Base-by-base conservation (phyloP, 2,329 filamentous ascomycete species). In the Trichoderma atroviride region DNA sequence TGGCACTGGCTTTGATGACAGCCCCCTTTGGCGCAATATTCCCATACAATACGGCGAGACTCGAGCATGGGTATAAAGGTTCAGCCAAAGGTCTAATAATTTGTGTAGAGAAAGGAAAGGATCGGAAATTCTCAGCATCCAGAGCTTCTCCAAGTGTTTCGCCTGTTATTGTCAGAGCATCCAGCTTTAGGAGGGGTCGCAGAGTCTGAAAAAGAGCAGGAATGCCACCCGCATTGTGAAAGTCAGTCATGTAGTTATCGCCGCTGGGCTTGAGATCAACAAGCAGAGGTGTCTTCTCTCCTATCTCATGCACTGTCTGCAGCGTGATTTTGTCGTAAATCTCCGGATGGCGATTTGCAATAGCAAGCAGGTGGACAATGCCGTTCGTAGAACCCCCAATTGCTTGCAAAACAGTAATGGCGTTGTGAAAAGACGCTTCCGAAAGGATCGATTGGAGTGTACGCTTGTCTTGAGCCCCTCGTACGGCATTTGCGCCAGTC, bases 1-100 rank as follows among this genome's bases (percentile, higher is more conserved):
- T 83, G 0, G 94, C 94, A 0, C 93, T 97, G 73, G 97, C 96
- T 76, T 97, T 97, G 70, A 94, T 92, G 0, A 97, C 92, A 0
- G 94, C 92, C 9, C 94, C 94, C 0, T 88, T 87, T 0, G 94
- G 93, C 0, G 93, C 92, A 0, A 97, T 85, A 74, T 97, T 97
- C 0, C 94, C 94, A 16, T 86, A 85, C 0, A 97, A 83, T 53
- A 97, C 93, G 74, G 94, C 91, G 4, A 97, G 85, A 70, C 95
- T 92, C 0, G 94, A 94, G 0, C 89, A 88, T 0, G 86, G 78
- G 76, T 97, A 94, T 73, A 97, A 89, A 0, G 86, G 86, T 0
- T 79, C 70, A 24, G 84, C 80, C 10, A 97, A 83, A 0, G 91
- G 87, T 14, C 91, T 89, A 76, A 97, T 93, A 62, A 81, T 81